Evolutionary conservation across 371 early-diverging fungal genomes (phyloP), one percentile per base, ranked within the genome.

Genomic region (Edhazardia aedis): DNA sequence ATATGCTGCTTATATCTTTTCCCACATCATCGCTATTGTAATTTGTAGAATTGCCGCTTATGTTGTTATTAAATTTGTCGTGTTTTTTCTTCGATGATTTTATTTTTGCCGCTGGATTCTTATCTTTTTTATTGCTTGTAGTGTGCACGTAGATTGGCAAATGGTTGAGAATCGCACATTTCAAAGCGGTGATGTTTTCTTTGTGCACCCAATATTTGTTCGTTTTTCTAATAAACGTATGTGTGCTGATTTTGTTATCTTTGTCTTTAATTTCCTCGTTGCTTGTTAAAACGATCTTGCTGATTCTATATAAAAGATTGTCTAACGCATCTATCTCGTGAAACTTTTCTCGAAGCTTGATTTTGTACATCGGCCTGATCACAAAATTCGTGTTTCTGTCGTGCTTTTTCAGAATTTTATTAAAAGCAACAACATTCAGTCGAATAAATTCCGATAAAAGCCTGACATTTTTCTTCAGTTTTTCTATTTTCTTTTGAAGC

Each of bases 121-220:
- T n/a, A n/a, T n/a, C n/a, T n/a, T n/a, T n/a, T n/a, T n/a, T n/a
- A n/a, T 23, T 56, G 53, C n/a, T n/a, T n/a, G n/a, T n/a, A n/a
- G n/a, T n/a, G 64, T 85, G 87, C 28, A 92, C 81, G 55, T 85
- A 77, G 19, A 93, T 86, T 3, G 96, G 96, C 2, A 95, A 78
- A 66, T 89, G 80, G 53, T 84, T 80, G 53, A 92, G 74, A 49
- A 95, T 84, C 58, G 78, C 75, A 36, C 82, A 78, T 66, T 89
- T 86, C 59, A 95, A 79, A 65, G 89, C 88, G 48, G 84, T 84
- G 39, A 95, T 82, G 68, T 95, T 90, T 66, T 93, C 93, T 66
- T 30, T 60, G 50, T 58, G 59, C 14, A 95, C 84, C 96, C 96
- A 95, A 71, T 91, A 95, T 73, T 92, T 77, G n/a, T 65, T 65